Percentiles rank a stretch among this genome's conserved stretches.
Conservation (phyloP, 257 asterid genomes). For the Plantago ovata region DNA sequence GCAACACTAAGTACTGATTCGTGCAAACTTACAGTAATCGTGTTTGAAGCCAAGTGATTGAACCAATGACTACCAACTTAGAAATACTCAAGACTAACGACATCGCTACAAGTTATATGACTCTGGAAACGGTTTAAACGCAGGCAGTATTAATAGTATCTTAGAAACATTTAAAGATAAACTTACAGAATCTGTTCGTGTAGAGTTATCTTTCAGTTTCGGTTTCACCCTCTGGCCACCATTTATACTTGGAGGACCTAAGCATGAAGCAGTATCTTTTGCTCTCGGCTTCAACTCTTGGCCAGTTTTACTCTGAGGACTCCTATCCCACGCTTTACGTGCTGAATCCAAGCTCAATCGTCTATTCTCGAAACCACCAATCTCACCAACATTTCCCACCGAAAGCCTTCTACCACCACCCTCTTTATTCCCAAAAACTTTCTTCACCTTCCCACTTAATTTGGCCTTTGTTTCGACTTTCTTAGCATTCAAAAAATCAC, state of each 20-base stretch:
- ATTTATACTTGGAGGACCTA: constrained; percentile 34
- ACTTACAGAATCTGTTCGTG: constrained; percentile 42
- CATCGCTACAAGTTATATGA: too few species aligned
- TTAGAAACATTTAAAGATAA: not conserved
- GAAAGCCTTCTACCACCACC: constrained; percentile 64
- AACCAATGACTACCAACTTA: not conserved
- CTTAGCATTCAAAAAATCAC: constrained; percentile 62
- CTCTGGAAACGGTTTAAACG: too few species aligned
- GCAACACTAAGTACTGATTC: too few species aligned
- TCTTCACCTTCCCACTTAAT: constrained; percentile 39
- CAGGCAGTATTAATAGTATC: not conserved
- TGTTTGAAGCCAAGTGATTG: too few species aligned
- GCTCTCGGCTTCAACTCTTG: constrained; percentile 34
- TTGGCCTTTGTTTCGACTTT: constrained; percentile 39
- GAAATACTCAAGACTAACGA: not conserved
- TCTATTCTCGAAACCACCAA: constrained; percentile 39
- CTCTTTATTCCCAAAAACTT: constrained; percentile 38
- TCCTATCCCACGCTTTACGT: constrained; percentile 77
- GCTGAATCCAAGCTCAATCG: constrained; percentile 79
- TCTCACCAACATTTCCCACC: constrained; percentile 47
- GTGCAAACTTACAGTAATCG: too few species aligned
- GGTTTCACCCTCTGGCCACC: constrained; percentile 32
- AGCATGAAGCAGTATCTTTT: constrained; percentile 24
- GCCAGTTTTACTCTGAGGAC: constrained; percentile 30
- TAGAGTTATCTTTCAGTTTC: constrained; percentile 30